A percentile compares a stretch with the other conserved stretches of the same genome.
Conservation (phyloP, 176 grass and related monocot genomes). For the Aegilops longissima region DNA sequence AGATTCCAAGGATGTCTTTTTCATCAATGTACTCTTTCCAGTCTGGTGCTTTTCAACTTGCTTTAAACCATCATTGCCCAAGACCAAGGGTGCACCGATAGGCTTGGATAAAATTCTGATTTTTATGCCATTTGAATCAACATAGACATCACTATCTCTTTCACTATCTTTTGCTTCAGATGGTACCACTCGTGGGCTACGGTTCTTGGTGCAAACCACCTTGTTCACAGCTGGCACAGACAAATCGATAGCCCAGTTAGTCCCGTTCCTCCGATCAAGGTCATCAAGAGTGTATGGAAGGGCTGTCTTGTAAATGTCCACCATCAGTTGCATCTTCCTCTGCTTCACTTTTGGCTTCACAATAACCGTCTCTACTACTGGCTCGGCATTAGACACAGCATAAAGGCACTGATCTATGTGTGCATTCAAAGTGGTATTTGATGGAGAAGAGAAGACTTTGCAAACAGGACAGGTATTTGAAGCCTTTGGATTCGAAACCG, state of each 20-base stretch:
- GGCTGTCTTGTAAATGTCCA: slow-evolving; percentile 76
- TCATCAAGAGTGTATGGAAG: slow-evolving; percentile 77
- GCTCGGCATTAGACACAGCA: slow-evolving; percentile 59
- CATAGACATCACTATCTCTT: slow-evolving; percentile 72
- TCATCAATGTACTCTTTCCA: slow-evolving; percentile 46
- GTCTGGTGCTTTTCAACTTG: slow-evolving; percentile 44
- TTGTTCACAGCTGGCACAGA: slow-evolving; percentile 27
- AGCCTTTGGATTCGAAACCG: slow-evolving; percentile 67
- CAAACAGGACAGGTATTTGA: slow-evolving; percentile 97
- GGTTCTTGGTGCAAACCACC: slow-evolving; percentile 33
- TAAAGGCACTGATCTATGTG: slow-evolving; percentile 95
- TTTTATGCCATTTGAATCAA: slow-evolving; percentile 96
- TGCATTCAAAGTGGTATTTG: slow-evolving; percentile 95
- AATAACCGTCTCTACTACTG: slow-evolving; percentile 32
- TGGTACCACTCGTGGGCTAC: slow-evolving; percentile 34
- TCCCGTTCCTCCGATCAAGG: slow-evolving; percentile 90
- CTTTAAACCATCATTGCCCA: slow-evolving; percentile 40
- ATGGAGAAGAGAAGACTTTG: slow-evolving; percentile 86
- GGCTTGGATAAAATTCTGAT: slow-evolving; percentile 75
- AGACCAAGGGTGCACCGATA: slow-evolving; percentile 36
- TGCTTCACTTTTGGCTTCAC: slow-evolving; percentile 72
- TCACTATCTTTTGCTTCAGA: slow-evolving; percentile 43
- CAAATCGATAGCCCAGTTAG: slow-evolving; percentile 67
- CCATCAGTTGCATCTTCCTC: slow-evolving; percentile 83
- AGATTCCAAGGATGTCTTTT: slow-evolving; percentile 33